Conservation (phyloP, 805 yeast species). For the Maudiozyma serrabonitensis region DNA sequence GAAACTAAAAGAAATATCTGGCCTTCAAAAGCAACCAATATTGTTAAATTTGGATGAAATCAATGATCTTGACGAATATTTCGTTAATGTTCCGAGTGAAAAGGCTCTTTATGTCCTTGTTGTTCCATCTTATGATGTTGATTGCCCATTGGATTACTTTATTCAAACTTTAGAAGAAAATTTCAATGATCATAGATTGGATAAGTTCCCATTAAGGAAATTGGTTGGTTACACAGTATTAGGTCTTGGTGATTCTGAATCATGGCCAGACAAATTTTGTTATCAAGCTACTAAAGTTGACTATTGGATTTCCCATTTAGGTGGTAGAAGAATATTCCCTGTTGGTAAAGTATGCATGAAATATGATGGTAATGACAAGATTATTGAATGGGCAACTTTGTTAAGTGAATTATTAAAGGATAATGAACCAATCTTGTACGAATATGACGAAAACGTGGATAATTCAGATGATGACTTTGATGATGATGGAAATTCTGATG, state of each 20-base stretch:
- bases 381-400: conserved; percentile 58
- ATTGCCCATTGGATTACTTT: conserved; percentile 84
- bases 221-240: conserved; percentile 75
- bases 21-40: conserved; percentile 36
- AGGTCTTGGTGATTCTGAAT: conserved; percentile 81
- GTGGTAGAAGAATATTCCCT: conserved; percentile 80
- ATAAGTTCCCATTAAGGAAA: conserved; percentile 62
- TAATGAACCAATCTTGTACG: conserved; percentile 57
- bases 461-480: conserved; percentile 36
- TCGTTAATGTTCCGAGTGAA: conserved; percentile 50
- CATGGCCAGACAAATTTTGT: conserved; percentile 79
- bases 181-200: conserved; percentile 74
- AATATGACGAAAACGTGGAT: conserved; percentile 48
- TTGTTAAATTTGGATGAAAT: conserved; percentile 69
- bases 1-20: conserved; percentile 24
- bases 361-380: conserved; percentile 46
- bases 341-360: conserved; percentile 78
- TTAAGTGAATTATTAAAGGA: conserved; percentile 56
- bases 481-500: conserved; percentile 38
- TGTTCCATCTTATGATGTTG: conserved; percentile 85
- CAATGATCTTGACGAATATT: conserved; percentile 75
- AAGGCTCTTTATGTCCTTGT: conserved; percentile 60
- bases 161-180: conserved; percentile 74
- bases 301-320: conserved; percentile 65
- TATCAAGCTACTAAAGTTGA: conserved; percentile 76